These are phyloP conservation scores for Haplosporangium gracile DNA, from an alignment of 192 early-diverging fungal species.

Conservation along the genomic window DNA sequence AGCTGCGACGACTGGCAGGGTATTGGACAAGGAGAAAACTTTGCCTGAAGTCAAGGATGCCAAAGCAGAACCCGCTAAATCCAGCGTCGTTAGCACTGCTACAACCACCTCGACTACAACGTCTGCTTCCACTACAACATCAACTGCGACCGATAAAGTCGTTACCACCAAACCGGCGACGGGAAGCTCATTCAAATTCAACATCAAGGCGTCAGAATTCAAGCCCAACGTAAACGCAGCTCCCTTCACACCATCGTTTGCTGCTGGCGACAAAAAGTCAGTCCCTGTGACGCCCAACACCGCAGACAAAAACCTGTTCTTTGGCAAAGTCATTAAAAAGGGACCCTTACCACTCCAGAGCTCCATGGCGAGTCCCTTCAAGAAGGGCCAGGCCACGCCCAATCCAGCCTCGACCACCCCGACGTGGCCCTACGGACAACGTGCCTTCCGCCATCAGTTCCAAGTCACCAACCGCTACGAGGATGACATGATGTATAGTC, in stretches of 20 bases:
- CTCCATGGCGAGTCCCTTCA: constrained; percentile 61
- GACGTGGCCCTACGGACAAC: constrained; percentile 69
- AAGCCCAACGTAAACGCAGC: constrained; percentile 81
- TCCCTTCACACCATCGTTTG: constrained; percentile 76
- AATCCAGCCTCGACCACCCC: constrained; percentile 58
- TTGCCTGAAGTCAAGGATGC: constrained; percentile 6
- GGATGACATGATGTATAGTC: constrained; percentile 62
- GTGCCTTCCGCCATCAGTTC: constrained; percentile 67
- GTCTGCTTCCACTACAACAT: neutral
- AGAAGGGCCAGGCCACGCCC: constrained; percentile 51
- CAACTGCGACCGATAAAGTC: constrained; percentile 16
- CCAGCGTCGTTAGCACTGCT: constrained; percentile 9
- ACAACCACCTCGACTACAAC: neutral
- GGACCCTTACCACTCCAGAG: constrained; percentile 49
- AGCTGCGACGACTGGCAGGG: neutral
- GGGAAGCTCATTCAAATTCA: constrained; percentile 70
- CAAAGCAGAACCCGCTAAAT: constrained; percentile 22
- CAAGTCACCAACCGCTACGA: constrained; percentile 60
- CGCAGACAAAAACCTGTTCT: constrained; percentile 38
- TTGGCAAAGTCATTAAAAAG: constrained; percentile 39
- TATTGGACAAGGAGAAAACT: constrained; percentile 16
- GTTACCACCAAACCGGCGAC: constrained; percentile 36
- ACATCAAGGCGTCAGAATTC: constrained; percentile 80
- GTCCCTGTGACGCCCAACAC: neutral
- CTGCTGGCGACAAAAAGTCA: constrained; percentile 39